phyloP scores from a whole-genome alignment of 805 yeast genomes.

The Debaryomyces tyrocola region DNA sequence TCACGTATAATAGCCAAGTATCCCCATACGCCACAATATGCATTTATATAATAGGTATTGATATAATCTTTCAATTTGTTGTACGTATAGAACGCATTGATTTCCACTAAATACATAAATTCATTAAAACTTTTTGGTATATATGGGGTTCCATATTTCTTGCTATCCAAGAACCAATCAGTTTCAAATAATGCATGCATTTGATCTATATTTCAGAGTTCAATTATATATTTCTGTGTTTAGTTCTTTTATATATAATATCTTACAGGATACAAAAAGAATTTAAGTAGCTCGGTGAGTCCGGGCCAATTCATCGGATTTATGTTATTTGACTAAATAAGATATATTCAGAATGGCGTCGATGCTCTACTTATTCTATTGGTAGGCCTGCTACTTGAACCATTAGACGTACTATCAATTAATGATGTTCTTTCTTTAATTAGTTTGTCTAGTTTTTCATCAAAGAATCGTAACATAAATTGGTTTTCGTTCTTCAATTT shows the following conservation, averaged over 20 bases:
- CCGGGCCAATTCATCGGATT: too few species aligned
- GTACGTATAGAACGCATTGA: neutral
- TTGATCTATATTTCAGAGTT: neutral
- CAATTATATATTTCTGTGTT: too few species aligned
- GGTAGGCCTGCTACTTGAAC: conserved; percentile 31
- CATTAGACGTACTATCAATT: conserved; percentile 27
- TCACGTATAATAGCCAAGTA: conserved; percentile 19
- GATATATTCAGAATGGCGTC: conserved; percentile 28
- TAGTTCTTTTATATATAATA: too few species aligned
- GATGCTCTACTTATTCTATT: conserved; percentile 40
- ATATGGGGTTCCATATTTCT: conserved; percentile 23
- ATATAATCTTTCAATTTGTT: neutral
- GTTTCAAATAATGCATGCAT: neutral
- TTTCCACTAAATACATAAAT: conserved; percentile 8
- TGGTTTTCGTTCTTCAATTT: conserved; percentile 26
- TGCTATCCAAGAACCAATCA: conserved; percentile 5
- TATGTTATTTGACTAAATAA: too few species aligned
- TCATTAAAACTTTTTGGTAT: conserved; percentile 18
- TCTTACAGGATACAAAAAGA: too few species aligned
- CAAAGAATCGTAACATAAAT: conserved; percentile 26
- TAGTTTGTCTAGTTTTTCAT: conserved; percentile 34
- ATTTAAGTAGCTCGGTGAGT: too few species aligned
- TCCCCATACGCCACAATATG: conserved; percentile 9
- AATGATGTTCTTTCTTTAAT: conserved; percentile 32
- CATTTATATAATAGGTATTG: neutral